These are phyloP conservation scores for Globisporangium cystogenes DNA, from an alignment of 352 stramenopile genomes.

Conservation along the genomic window DNA sequence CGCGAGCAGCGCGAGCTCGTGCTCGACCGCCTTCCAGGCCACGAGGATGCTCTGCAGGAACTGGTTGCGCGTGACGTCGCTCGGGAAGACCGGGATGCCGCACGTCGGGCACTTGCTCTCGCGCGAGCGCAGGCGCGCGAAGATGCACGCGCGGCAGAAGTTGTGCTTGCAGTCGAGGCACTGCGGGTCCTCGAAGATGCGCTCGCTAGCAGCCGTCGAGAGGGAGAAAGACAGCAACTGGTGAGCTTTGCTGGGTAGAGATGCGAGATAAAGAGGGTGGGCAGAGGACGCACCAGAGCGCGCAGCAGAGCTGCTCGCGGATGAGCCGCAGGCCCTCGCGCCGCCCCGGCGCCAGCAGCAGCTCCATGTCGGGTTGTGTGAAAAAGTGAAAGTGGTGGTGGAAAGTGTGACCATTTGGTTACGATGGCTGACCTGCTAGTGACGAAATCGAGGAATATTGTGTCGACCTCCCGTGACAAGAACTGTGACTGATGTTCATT, in stretches of 20 bases:
- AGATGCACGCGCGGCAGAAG: conserved; percentile 76
- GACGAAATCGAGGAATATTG: no score
- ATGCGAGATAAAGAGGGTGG: not conserved
- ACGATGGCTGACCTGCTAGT: no score
- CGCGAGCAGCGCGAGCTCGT: conserved; percentile 36
- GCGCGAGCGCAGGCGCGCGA: conserved; percentile 49
- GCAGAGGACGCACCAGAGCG: conserved; percentile 54
- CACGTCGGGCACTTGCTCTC: conserved; percentile 65
- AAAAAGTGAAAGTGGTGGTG: no score
- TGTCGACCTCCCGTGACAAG: no score
- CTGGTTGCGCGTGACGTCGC: conserved; percentile 80
- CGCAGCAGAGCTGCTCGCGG: conserved; percentile 73
- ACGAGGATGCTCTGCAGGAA: conserved; percentile 80
- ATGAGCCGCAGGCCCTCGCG: conserved; percentile 66
- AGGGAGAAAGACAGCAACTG: not conserved
- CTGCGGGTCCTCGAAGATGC: conserved; percentile 80
- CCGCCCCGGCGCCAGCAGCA: conserved; percentile 40
- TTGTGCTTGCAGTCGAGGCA: conserved; percentile 88
- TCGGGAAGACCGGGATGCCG: conserved; percentile 63
- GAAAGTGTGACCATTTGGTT: no score
- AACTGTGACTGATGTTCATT: no score
- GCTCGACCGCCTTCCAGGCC: conserved; percentile 73
- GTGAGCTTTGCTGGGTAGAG: no score
- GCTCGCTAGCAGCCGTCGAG: conserved; percentile 21
- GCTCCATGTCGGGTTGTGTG: conserved; percentile 26